These are phyloP conservation scores for Polytrichum formosum DNA, from an alignment of 225 moss, liverwort and hornwort species.

Conservation along the genomic window DNA sequence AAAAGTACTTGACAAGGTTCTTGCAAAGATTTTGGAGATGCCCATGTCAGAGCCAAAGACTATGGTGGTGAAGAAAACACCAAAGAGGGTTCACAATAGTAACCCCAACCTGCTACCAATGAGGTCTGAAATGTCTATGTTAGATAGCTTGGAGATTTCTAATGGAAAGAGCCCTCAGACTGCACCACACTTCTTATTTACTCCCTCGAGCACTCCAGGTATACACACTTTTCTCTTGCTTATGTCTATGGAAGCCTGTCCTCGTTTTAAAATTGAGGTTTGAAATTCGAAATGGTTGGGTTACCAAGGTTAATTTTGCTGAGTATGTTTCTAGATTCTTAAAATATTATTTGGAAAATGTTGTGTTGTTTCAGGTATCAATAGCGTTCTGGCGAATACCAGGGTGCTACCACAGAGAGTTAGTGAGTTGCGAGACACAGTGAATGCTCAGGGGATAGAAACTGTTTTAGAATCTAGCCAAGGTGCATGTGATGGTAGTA, in stretches of 20 bases:
- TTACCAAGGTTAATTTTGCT: too few relatives aligned
- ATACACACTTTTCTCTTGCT: neutral
- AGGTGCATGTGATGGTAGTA: neutral
- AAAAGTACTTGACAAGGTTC: constrained; percentile 12
- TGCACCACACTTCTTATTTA: constrained; percentile 12
- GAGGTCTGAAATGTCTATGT: constrained; percentile 28
- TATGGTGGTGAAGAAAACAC: constrained; percentile 51
- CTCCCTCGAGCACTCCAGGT: constrained; percentile 28
- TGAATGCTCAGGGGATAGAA: constrained; percentile 10
- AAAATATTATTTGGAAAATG: too few relatives aligned
- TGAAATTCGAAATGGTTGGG: too few relatives aligned
- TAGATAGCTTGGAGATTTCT: constrained; percentile 15
- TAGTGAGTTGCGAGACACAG: constrained; percentile 2
- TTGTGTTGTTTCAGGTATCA: constrained; percentile 13
- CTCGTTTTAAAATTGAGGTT: too few relatives aligned
- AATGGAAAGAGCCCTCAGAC: constrained; percentile 16
- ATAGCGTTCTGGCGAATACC: constrained; percentile 6
- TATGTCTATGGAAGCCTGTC: neutral
- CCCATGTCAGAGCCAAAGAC: constrained; percentile 28
- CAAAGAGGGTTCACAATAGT: constrained; percentile 51
- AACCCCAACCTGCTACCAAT: constrained; percentile 22
- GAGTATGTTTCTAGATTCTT: too few relatives aligned
- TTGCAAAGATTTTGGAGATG: constrained; percentile 26
- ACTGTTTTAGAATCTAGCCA: constrained; percentile 5
- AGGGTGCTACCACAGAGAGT: constrained; percentile 3